Evolutionary conservation across 164 flowering plant species (phyloP), one percentile per base, ranked within the genome.

Genomic region (Aristolochia californica): DNA sequence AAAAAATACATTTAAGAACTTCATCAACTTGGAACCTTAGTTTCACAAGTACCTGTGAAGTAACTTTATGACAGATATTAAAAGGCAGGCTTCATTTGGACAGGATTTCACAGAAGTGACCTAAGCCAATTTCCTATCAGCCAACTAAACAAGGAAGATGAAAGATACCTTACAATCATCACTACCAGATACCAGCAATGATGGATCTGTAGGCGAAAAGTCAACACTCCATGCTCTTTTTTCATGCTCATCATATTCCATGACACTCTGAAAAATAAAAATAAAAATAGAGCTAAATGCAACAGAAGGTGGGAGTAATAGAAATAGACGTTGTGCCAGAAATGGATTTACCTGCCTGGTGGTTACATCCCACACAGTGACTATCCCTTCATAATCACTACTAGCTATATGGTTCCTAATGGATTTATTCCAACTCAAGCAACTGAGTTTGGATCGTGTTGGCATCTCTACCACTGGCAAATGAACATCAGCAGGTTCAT

Each of bases 171-270:
- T 87, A 70, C 95, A 87, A 68, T 94, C 99, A 74, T 94, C 99
- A 66, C 98, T 87, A 13, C 98, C 98, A 63, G 98, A 91, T 47
- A 91, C 89, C 58, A 91, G 91, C 88, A 80, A 82, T 27, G 90
- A 79, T 2, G 97, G 95, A 38, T 91, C 97, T 48, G 93, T 87
- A 44, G 76, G 80, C 27, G 97, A 94, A 76, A 89, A 94, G 76
- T 94, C 99, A 74, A 90, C 93, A 83, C 97, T 90, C 99, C 99
- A 90, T 38, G 96, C 99, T 55, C 99, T 77, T 72, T 90, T 94
- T 70, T 94, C 99, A 70, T 94, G 99, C 73, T 94, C 99, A 71
- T 94, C 97, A 68, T 88, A 94, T 67, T 90, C 97, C 93, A 88
- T 87, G 48, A 90, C 74, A 80, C 97, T 87, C 99, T 94, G 72